Percentiles rank a stretch among this genome's conserved stretches.
Evolutionary conservation across 805 yeast genomes (phyloP).

Genomic region (Starmerella stigmatis): DNA sequence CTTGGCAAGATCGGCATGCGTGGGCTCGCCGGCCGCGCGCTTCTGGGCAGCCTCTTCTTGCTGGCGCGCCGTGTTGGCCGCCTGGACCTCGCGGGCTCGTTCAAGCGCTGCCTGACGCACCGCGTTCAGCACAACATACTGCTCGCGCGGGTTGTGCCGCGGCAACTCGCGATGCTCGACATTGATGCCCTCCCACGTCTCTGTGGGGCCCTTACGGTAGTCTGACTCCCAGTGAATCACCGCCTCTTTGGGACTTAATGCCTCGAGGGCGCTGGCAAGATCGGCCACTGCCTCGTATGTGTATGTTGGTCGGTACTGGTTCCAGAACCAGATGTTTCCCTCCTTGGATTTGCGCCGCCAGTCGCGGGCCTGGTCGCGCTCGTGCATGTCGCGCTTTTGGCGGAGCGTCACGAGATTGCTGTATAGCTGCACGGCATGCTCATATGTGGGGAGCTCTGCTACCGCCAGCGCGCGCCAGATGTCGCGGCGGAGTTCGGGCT

Average conservation of each 20-base stretch:
- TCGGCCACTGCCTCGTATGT: conserved; percentile 89
- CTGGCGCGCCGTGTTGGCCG: conserved; percentile 6
- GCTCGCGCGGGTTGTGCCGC: conserved; percentile 51
- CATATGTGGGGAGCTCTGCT: conserved; percentile 35
- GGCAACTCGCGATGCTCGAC: conserved; percentile 53
- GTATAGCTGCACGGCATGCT: conserved; percentile 60
- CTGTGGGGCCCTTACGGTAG: conserved; percentile 77
- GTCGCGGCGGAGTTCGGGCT: conserved; percentile 71
- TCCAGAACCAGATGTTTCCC: conserved; percentile 77
- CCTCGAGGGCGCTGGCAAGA: conserved; percentile 57
- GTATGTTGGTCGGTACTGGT: conserved; percentile 81
- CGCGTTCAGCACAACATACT: conserved; percentile 54
- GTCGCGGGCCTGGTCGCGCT: conserved; percentile 46
- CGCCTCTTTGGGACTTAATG: conserved; percentile 32
- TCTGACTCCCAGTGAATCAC: conserved; percentile 70
- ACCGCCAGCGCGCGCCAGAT: conserved; percentile 88
- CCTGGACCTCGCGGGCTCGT: conserved; percentile 11
- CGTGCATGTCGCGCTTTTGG: conserved; percentile 56
- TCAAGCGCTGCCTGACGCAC: conserved; percentile 19
- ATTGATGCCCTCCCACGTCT: conserved; percentile 53
- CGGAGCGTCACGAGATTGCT: conserved; percentile 65
- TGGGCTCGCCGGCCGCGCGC: conserved; percentile 18
- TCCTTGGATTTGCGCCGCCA: conserved; percentile 63
- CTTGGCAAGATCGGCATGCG: conserved; percentile 10
- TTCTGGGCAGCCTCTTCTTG: conserved; percentile 10